Conservation (phyloP, 306 rosid species). For the Malus sylvestris region DNA sequence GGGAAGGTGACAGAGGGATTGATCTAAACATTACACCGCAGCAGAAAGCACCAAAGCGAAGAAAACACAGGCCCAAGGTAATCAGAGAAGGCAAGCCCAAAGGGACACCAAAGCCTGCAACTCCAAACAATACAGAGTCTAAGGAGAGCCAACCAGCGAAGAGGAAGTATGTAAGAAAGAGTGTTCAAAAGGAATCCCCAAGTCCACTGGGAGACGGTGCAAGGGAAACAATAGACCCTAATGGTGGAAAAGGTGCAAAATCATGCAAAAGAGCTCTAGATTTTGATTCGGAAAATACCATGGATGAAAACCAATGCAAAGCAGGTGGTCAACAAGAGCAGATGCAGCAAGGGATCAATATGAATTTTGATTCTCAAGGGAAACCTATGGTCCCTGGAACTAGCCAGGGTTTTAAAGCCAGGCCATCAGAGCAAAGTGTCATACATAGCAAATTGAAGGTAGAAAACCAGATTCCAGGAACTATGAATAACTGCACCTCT, state of each 20-base stretch:
- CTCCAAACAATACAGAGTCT: conserved; percentile 24
- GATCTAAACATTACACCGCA: conserved; percentile 68
- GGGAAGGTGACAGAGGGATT: conserved; percentile 29
- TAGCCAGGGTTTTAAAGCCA: conserved; percentile 16
- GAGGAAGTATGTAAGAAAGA: conserved; percentile 52
- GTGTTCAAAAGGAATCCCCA: conserved; percentile 33
- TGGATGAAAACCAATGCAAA: conserved; percentile 29
- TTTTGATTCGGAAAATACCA: conserved; percentile 49
- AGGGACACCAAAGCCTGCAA: conserved; percentile 40
- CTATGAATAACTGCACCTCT: conserved; percentile 17
- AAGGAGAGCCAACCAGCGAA: conserved; percentile 42
- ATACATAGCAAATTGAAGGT: conserved; percentile 13
- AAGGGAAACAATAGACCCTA: conserved; percentile 21
- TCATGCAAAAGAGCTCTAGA: conserved; percentile 54
- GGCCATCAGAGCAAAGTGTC: conserved; percentile 19
- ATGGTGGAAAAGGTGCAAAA: conserved; percentile 25
- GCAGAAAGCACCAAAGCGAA: conserved; percentile 56
- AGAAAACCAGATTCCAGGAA: conserved; percentile 30
- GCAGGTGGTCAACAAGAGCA: conserved; percentile 31
- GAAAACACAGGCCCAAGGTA: conserved; percentile 93
- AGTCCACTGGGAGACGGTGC: conserved; percentile 32
- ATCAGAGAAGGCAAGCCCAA: conserved; percentile 59
- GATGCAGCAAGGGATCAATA: conserved; percentile 23
- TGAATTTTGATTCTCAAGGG: conserved; percentile 19
- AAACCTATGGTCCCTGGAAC: conserved; percentile 21